A percentile compares a stretch with the other conserved stretches of the same genome.
phyloP scores from a whole-genome alignment of 495 filamentous ascomycete species.

The Staphylotrichum tortipilum region DNA sequence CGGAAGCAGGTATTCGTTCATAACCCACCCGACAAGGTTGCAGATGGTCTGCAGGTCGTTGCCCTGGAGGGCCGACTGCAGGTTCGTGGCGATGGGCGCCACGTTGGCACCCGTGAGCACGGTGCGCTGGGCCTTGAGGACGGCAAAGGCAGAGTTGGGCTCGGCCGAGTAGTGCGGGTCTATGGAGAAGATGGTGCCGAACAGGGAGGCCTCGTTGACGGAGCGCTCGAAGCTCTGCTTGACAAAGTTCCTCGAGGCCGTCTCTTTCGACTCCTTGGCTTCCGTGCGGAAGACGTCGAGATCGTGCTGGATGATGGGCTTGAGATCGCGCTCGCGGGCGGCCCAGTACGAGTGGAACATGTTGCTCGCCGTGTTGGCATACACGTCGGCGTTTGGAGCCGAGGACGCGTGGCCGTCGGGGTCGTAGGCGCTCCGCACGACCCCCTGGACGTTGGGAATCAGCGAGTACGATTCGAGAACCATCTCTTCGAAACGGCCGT shows the following conservation, averaged over 20 bases:
- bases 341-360: slow-evolving; percentile 37
- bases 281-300: slow-evolving; percentile 42
- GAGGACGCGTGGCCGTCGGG: slow-evolving; percentile 49
- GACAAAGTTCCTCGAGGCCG: slow-evolving; percentile 38
- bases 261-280: slow-evolving; percentile 36
- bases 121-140: slow-evolving; percentile 31
- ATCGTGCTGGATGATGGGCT: slow-evolving; percentile 46
- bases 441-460: slow-evolving; percentile 38
- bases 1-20: slow-evolving; percentile 68
- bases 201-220: slow-evolving; percentile 39
- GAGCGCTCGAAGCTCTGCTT: slow-evolving; percentile 44
- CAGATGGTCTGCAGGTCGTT: slow-evolving; percentile 49
- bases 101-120: slow-evolving; percentile 39
- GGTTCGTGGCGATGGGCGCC: slow-evolving; percentile 35
- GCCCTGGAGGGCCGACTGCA: slow-evolving; percentile 35
- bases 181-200: slow-evolving; percentile 40
- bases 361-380: slow-evolving; percentile 50
- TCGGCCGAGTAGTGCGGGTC: slow-evolving; percentile 39
- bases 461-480: slow-evolving; percentile 37
- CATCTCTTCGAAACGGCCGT: slow-evolving; percentile 42
- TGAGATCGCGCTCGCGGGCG: slow-evolving; percentile 41
- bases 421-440: slow-evolving; percentile 51
- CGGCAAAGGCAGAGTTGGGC: slow-evolving; percentile 34
- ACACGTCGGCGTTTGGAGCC: slow-evolving; percentile 46
- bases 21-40: slow-evolving; percentile 70